Conservation (phyloP, 441 rosid genomes). For the Biscutella auriculata region DNA sequence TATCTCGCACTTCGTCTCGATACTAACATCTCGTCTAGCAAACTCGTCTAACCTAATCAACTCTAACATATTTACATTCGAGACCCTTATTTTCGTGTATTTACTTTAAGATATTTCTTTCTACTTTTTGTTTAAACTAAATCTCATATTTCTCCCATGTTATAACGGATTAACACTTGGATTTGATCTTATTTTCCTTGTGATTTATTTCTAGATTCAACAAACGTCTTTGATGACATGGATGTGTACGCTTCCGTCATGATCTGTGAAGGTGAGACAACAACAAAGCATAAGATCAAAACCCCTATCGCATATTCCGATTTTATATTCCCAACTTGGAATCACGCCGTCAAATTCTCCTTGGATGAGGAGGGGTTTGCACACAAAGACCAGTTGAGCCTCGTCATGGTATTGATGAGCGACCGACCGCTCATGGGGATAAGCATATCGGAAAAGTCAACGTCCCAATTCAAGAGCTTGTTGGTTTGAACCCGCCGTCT, state of each 20-base stretch:
- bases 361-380: conserved; percentile 25
- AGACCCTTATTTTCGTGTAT: no score
- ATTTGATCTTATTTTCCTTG: no score
- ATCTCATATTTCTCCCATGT: no score
- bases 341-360: conserved; percentile 38
- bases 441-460: conserved; percentile 47
- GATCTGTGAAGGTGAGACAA: conserved; percentile 23
- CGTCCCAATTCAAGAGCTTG: conserved; percentile 44
- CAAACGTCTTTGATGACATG: conserved; percentile 36
- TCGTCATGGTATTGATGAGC: conserved; percentile 36
- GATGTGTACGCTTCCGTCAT: conserved; percentile 38
- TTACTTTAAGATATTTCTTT: no score
- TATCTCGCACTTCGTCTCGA: no score
- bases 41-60: no score
- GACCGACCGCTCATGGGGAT: conserved; percentile 38
- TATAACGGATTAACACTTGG: no score
- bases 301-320: conserved; percentile 27
- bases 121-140: no score
- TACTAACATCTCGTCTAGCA: no score
- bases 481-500: conserved; percentile 7
- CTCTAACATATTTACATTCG: no score
- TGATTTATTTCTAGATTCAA: no score
- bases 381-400: conserved; percentile 27
- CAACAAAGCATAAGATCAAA: conserved; percentile 15
- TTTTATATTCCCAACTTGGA: conserved; percentile 44